Evolutionary conservation across 2,329 filamentous ascomycete species (phyloP).

Genomic region (Neonectria faginata): DNA sequence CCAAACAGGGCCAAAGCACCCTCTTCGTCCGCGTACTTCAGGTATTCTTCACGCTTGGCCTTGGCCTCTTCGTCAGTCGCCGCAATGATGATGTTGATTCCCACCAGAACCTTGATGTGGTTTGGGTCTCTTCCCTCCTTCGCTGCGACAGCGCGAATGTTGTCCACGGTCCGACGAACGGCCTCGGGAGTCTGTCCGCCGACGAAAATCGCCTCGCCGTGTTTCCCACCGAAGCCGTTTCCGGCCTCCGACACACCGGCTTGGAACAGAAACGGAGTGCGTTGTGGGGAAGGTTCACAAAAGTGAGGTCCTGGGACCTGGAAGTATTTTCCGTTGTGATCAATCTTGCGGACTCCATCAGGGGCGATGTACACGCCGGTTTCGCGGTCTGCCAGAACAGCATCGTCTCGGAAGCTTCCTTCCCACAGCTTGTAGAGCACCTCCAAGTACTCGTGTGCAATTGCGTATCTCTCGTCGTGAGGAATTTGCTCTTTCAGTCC

Average conservation of each 20-base stretch:
- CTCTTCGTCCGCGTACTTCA: slow-evolving; percentile 25
- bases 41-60: slow-evolving; percentile 24
- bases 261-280: slow-evolving; percentile 26
- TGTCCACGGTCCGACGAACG: slow-evolving; percentile 24
- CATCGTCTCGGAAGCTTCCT: slow-evolving; percentile 27
- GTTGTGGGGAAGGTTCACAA: slow-evolving; percentile 48
- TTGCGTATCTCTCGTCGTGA: slow-evolving; percentile 31
- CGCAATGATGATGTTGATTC: slow-evolving; percentile 25
- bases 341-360: slow-evolving; percentile 51
- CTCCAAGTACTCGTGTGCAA: slow-evolving; percentile 28
- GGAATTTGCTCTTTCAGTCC: slow-evolving; percentile 53
- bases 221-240: slow-evolving; percentile 27
- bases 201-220: slow-evolving; percentile 31
- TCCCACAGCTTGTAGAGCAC: slow-evolving; percentile 32
- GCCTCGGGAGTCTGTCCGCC: slow-evolving; percentile 21
- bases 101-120: slow-evolving; percentile 28
- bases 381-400: slow-evolving; percentile 23
- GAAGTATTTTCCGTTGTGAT: slow-evolving; percentile 46
- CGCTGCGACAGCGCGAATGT: slow-evolving; percentile 14
- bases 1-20: slow-evolving; percentile 28
- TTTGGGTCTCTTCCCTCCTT: slow-evolving; percentile 23
- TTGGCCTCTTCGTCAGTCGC: slow-evolving; percentile 23
- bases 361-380: slow-evolving; percentile 48
- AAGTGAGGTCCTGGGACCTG: slow-evolving; percentile 56
- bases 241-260: slow-evolving; percentile 26